phyloP scores from a whole-genome alignment of 352 stramenopile genomes.

The Globisporangium canariense region DNA sequence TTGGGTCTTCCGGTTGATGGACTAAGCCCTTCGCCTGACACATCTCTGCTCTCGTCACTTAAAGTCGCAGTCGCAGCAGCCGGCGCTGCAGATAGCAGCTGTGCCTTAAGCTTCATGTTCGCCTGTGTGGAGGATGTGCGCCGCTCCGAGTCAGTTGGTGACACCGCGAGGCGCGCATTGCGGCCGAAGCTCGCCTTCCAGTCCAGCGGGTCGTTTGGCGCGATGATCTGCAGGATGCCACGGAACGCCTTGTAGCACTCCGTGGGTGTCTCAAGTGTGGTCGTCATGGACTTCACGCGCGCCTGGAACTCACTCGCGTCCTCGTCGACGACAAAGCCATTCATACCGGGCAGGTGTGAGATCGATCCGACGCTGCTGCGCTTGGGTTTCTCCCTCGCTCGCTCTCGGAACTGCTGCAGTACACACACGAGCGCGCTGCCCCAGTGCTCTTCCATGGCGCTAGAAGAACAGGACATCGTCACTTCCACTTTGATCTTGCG shows the following conservation, averaged over 20 bases:
- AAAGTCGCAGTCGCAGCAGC: too few relatives aligned
- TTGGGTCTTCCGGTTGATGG: not conserved
- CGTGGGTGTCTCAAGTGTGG: not conserved
- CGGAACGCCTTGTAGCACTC: slow-evolving; percentile 14
- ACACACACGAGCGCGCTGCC: not conserved
- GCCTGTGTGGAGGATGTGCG: not conserved
- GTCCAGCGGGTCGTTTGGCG: slow-evolving; percentile 12
- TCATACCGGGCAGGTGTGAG: not conserved
- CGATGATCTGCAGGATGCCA: slow-evolving; percentile 14
- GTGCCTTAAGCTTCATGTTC: not conserved
- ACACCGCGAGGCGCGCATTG: not conserved
- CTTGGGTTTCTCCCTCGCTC: not conserved
- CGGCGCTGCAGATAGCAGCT: not conserved
- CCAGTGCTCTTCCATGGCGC: slow-evolving; percentile 9
- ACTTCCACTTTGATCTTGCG: slow-evolving; percentile 5
- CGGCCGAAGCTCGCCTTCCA: slow-evolving; percentile 14
- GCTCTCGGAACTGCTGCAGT: not conserved
- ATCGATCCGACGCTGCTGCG: not conserved
- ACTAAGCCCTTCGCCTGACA: not conserved
- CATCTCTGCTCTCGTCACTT: not conserved
- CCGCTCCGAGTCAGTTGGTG: not conserved
- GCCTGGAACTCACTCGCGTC: not conserved
- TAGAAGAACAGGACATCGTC: not conserved
- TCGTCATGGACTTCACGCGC: not conserved
- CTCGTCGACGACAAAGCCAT: not conserved